A percentile compares a stretch with the other conserved stretches of the same genome.
Evolutionary conservation across 208 protist species (phyloP).

Genomic region (Trypanosoma rangeli): DNA sequence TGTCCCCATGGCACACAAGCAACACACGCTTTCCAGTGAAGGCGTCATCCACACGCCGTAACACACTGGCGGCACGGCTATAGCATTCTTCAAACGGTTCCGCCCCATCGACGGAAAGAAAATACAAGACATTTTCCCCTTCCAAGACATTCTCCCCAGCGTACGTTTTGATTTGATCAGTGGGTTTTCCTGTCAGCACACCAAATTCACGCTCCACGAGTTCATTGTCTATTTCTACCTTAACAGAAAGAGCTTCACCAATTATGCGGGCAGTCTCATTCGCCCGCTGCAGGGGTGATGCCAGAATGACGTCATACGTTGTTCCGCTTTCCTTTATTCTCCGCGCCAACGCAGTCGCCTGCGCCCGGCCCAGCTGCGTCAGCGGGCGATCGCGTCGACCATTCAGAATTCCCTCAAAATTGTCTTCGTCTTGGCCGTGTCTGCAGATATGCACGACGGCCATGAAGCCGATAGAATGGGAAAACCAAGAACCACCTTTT

Average conservation of each 20-base stretch:
- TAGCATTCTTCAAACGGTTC: slow-evolving; percentile 84
- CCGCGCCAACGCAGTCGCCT: slow-evolving; percentile 60
- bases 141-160: slow-evolving; percentile 72
- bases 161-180: slow-evolving; percentile 63
- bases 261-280: slow-evolving; percentile 70
- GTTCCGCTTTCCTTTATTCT: slow-evolving; percentile 45
- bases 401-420: slow-evolving; percentile 76
- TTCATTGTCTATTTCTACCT: slow-evolving; percentile 44
- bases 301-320: slow-evolving; percentile 62
- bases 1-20: slow-evolving; percentile 89
- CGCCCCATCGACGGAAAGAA: slow-evolving; percentile 61
- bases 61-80: slow-evolving; percentile 57
- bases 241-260: slow-evolving; percentile 32
- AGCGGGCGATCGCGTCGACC: slow-evolving; percentile 84
- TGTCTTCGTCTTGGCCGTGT: slow-evolving; percentile 91
- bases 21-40: slow-evolving; percentile 72
- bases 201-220: slow-evolving; percentile 91
- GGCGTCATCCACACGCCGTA: slow-evolving; percentile 50
- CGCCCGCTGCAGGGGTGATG: slow-evolving; percentile 77
- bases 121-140: slow-evolving; percentile 85
- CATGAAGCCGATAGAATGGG: slow-evolving; percentile 27
- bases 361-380: slow-evolving; percentile 58
- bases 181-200: slow-evolving; percentile 73
- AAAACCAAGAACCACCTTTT: no score
- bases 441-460: slow-evolving; percentile 73